phyloP scores from a whole-genome alignment of 441 rosid genomes.

The Heliophila coronopifolia region DNA sequence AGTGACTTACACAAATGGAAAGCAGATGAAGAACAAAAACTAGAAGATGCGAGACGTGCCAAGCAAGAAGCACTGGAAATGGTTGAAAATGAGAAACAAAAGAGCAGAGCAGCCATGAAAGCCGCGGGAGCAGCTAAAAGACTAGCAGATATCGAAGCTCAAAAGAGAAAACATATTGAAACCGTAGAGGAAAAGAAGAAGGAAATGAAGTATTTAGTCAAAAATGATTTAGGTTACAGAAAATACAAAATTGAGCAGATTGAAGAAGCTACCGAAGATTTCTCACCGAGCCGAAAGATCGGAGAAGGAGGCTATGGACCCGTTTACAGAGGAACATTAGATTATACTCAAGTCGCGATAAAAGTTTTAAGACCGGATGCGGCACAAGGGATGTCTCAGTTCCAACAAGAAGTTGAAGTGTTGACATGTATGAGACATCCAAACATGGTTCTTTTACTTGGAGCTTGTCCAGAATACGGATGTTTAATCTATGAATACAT shows the following conservation, averaged over 20 bases:
- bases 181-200: conserved; percentile 58
- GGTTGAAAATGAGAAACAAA: conserved; percentile 69
- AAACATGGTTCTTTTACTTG: conserved; percentile 70
- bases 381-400: conserved; percentile 69
- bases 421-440: conserved; percentile 67
- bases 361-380: conserved; percentile 76
- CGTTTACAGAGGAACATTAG: conserved; percentile 65
- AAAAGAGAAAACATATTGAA: conserved; percentile 47
- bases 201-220: conserved; percentile 43
- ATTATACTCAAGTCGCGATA: conserved; percentile 71
- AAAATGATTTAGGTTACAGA: conserved; percentile 54
- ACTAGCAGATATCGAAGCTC: conserved; percentile 52
- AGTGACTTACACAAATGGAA: too few species aligned
- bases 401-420: conserved; percentile 78
- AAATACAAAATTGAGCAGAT: conserved; percentile 60
- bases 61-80: conserved; percentile 64
- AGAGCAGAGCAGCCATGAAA: conserved; percentile 65
- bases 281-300: conserved; percentile 39
- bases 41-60: conserved; percentile 57
- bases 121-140: conserved; percentile 64
- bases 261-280: conserved; percentile 55
- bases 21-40: conserved; percentile 46
- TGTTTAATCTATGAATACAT: conserved; percentile 64
- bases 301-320: conserved; percentile 92
- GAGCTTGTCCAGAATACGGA: conserved; percentile 73